phyloP scores from a whole-genome alignment of 2,329 filamentous ascomycete genomes.

The Exserohilum rostratum region DNA sequence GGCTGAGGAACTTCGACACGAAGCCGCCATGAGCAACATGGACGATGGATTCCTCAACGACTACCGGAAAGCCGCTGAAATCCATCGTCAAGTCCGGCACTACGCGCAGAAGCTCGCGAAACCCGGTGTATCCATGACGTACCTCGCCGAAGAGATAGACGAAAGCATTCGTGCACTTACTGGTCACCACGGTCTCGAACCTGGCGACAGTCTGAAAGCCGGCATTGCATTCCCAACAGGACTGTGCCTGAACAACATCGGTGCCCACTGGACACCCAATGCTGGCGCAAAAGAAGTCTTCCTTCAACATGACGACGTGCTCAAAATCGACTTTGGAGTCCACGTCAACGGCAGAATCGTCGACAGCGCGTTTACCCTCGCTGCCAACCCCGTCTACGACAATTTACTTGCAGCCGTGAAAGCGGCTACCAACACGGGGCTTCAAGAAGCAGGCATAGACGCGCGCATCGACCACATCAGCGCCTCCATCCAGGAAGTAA shows the following conservation, averaged over 20 bases:
- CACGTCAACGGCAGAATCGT: conserved; percentile 74
- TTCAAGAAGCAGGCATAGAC: conserved; percentile 90
- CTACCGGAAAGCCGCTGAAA: conserved; percentile 83
- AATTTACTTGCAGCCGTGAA: conserved; percentile 68
- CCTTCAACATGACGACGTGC: conserved; percentile 73
- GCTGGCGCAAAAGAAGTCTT: conserved; percentile 80
- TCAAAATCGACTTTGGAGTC: conserved; percentile 75
- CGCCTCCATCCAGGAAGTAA: conserved; percentile 82
- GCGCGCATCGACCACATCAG: conserved; percentile 85
- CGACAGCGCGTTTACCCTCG: conserved; percentile 72
- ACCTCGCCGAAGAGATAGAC: conserved; percentile 84
- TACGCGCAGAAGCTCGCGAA: conserved; percentile 79
- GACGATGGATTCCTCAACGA: conserved; percentile 77
- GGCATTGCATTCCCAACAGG: conserved; percentile 88
- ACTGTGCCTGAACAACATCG: conserved; percentile 80
- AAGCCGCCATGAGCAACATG: conserved; percentile 67
- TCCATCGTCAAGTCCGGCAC: conserved; percentile 82
- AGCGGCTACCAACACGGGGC: conserved; percentile 74
- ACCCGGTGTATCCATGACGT: conserved; percentile 76
- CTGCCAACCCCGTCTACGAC: conserved; percentile 71
- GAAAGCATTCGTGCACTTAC: conserved; percentile 76
- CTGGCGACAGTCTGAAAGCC: conserved; percentile 76
- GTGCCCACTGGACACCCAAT: conserved; percentile 85
- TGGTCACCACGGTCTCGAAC: conserved; percentile 74
- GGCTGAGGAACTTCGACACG: conserved; percentile 78